Evolutionary conservation across 2,329 filamentous ascomycete species (phyloP).

Genomic region (Eutypella sp.): DNA sequence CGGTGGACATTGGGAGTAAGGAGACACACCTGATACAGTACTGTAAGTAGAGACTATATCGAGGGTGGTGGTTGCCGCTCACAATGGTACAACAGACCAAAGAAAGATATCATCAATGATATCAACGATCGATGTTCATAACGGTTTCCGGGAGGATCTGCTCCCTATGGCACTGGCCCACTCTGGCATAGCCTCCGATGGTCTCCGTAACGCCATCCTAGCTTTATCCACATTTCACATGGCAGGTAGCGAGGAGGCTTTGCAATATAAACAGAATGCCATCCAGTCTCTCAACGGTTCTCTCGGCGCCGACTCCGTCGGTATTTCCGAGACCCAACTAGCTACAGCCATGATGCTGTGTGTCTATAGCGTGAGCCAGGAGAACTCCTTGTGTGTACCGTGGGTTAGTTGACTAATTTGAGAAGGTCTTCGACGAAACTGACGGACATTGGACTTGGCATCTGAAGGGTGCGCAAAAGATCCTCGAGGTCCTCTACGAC

Average conservation of each 20-base stretch:
- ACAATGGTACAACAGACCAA: constrained; percentile 28
- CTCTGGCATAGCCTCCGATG: constrained; percentile 28
- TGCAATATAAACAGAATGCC: constrained; percentile 37
- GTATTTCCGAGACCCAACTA: constrained; percentile 34
- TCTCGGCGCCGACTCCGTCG: constrained; percentile 24
- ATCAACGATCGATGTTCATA: constrained; percentile 40
- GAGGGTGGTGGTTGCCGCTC: too few relatives aligned
- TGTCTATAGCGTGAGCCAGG: constrained; percentile 38
- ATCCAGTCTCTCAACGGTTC: constrained; percentile 35
- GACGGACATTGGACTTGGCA: constrained; percentile 43
- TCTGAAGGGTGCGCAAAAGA: constrained; percentile 36
- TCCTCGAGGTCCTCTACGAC: constrained; percentile 30
- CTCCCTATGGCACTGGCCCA: constrained; percentile 40
- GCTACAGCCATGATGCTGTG: constrained; percentile 47
- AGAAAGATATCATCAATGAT: constrained; percentile 38
- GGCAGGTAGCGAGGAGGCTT: constrained; percentile 32
- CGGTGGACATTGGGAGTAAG: constrained; percentile 22
- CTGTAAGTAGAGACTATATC: constrained; percentile 17
- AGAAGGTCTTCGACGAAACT: constrained; percentile 42
- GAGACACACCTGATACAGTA: constrained; percentile 27
- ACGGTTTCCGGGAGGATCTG: constrained; percentile 41
- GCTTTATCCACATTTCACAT: constrained; percentile 40
- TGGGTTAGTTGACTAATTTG: constrained; percentile 8
- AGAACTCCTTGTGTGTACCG: background rate
- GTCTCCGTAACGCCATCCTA: constrained; percentile 39